Evolutionary conservation across 306 rosid species (phyloP).

Genomic region (Trifolium dubium): DNA sequence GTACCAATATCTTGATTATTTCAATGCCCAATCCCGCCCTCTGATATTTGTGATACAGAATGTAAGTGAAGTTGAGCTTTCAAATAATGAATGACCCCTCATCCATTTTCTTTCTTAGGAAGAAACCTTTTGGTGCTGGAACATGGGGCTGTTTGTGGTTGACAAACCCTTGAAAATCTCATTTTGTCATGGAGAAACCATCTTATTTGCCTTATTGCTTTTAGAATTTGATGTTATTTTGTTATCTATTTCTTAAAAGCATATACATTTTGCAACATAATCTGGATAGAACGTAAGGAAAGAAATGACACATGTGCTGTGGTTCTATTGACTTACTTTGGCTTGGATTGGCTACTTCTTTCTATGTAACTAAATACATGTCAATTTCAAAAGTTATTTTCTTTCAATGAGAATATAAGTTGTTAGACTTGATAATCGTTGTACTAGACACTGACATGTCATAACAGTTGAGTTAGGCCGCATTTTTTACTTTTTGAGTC

Average conservation of each 20-base stretch:
- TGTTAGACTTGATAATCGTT: constrained; percentile 3
- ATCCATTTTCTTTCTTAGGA: neutral
- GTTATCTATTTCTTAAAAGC: constrained; percentile 25
- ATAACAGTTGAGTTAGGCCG: constrained; percentile 2
- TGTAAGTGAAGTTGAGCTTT: constrained; percentile 2
- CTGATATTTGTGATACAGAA: neutral
- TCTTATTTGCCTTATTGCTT: constrained; percentile 6
- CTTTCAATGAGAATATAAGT: neutral
- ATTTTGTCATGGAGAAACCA: neutral
- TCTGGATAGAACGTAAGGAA: constrained; percentile 5
- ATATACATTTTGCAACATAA: constrained; percentile 17
- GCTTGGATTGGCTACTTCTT: constrained; percentile 1
- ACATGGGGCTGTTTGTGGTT: neutral
- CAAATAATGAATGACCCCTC: neutral
- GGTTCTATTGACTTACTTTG: constrained; percentile 4
- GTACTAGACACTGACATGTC: neutral
- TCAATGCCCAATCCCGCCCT: neutral
- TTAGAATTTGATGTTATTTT: constrained; percentile 12
- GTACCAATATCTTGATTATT: neutral
- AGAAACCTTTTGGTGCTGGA: neutral
- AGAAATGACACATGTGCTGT: neutral
- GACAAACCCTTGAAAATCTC: neutral
- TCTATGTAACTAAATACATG: neutral
- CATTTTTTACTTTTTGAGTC: constrained; percentile 24
- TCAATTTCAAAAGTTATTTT: constrained; percentile 3